A percentile compares a stretch with the other conserved stretches of the same genome.
Conservation (phyloP, 2,329 filamentous ascomycete species). For the Aspergillus unguis region DNA sequence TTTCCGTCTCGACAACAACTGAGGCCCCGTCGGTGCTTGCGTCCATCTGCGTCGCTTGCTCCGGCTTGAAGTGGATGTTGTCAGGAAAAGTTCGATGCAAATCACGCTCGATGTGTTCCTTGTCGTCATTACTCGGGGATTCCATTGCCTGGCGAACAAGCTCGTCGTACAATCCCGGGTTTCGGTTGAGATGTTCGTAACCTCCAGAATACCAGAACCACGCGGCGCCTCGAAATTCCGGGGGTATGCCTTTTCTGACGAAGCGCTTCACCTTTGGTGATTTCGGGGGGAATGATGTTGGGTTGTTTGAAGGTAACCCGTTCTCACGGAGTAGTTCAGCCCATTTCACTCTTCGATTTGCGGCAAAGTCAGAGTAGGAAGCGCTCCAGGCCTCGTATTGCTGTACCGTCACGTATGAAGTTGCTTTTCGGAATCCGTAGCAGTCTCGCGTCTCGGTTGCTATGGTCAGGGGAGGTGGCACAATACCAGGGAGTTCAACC, state of each 20-base stretch:
- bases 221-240: slow-evolving; percentile 88
- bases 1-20: slow-evolving; percentile 63
- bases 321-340: slow-evolving; percentile 70
- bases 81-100: slow-evolving; percentile 92
- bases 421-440: slow-evolving; percentile 89
- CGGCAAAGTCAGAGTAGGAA: slow-evolving; percentile 71
- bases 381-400: slow-evolving; percentile 81
- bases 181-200: slow-evolving; percentile 70
- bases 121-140: slow-evolving; percentile 65
- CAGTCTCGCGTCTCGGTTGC: slow-evolving; percentile 60
- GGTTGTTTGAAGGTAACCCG: slow-evolving; percentile 67
- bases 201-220: slow-evolving; percentile 97
- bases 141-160: slow-evolving; percentile 65
- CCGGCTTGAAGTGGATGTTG: slow-evolving; percentile 83
- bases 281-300: slow-evolving; percentile 73
- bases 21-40: slow-evolving; percentile 36
- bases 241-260: slow-evolving; percentile 87
- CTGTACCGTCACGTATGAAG: slow-evolving; percentile 69
- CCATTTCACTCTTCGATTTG: slow-evolving; percentile 79
- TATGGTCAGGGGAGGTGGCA: slow-evolving; percentile 36
- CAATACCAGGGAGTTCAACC: slow-evolving; percentile 33
- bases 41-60: slow-evolving; percentile 28
- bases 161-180: slow-evolving; percentile 72
- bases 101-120: slow-evolving; percentile 90
- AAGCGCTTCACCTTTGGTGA: slow-evolving; percentile 84